Evolutionary conservation across 169 alveolate species (phyloP).

Genomic region (Plasmodium relictum): DNA sequence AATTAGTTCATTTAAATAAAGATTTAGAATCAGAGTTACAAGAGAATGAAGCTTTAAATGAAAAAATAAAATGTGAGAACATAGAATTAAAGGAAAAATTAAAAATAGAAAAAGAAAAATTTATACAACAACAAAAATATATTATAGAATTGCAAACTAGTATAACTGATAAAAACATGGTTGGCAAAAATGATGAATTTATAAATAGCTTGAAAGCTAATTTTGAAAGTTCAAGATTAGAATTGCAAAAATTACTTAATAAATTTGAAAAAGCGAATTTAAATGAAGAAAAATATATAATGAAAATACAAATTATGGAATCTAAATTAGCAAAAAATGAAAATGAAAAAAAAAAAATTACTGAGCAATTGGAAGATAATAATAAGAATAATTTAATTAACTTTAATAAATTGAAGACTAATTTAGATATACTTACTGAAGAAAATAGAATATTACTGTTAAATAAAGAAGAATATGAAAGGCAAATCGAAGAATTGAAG

Average conservation of each 20-base stretch:
- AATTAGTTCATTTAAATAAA: constrained; percentile 26
- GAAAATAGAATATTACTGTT: constrained; percentile 31
- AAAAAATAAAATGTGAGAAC: constrained; percentile 35
- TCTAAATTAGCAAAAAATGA: constrained; percentile 3
- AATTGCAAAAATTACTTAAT: constrained; percentile 15
- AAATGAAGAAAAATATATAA: constrained; percentile 28
- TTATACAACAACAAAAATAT: constrained; percentile 35
- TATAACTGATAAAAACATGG: constrained; percentile 1
- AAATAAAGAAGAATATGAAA: constrained; percentile 23
- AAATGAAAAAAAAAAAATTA: constrained; percentile 7
- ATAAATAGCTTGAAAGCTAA: constrained; percentile 1
- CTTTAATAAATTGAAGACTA: constrained; percentile 28
- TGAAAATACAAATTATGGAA: constrained; percentile 17
- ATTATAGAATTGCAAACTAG: constrained; percentile 27
- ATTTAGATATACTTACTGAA: constrained; percentile 35
- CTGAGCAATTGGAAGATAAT: constrained; percentile 2
- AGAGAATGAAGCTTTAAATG: background rate
- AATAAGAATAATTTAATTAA: background rate
- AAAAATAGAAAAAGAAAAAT: constrained; percentile 31
- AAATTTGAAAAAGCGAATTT: constrained; percentile 15
- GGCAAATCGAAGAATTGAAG: constrained; percentile 35
- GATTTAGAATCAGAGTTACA: constrained; percentile 36
- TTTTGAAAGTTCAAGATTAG: constrained; percentile 15
- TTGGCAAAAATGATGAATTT: constrained; percentile 9
- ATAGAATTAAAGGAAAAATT: constrained; percentile 22